Evolutionary conservation across 768 basidiomycete species (phyloP).

Genomic region (Lentinus brumalis): DNA sequence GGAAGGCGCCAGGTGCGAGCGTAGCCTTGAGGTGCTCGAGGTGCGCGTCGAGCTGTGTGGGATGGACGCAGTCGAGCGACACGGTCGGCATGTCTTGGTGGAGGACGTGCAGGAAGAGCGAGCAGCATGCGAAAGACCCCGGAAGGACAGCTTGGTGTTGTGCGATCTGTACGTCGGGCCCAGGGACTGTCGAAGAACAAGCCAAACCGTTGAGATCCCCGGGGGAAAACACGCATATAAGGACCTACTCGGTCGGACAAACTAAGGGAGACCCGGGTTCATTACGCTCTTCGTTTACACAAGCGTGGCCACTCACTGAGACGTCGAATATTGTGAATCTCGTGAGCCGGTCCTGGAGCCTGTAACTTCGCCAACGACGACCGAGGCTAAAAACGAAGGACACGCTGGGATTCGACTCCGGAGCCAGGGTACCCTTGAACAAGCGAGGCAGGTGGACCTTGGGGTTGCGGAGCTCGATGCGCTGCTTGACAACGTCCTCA

Average conservation of each 20-base stretch:
- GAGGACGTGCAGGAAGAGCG: slow-evolving; percentile 15
- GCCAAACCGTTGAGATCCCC: neutral
- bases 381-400: slow-evolving; percentile 10
- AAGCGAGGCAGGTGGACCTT: slow-evolving; percentile 14
- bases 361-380: slow-evolving; percentile 6
- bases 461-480: slow-evolving; percentile 13
- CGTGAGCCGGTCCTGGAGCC: too few relatives aligned
- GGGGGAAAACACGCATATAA: neutral
- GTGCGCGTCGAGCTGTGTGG: slow-evolving; percentile 7
- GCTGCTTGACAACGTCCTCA: slow-evolving; percentile 7
- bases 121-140: slow-evolving; percentile 3
- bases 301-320: too few relatives aligned
- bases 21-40: slow-evolving; percentile 21
- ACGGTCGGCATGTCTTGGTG: slow-evolving; percentile 7
- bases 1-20: slow-evolving; percentile 8
- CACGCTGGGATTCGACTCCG: neutral
- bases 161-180: too few relatives aligned
- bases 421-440: neutral
- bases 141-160: too few relatives aligned
- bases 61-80: slow-evolving; percentile 20
- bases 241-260: neutral
- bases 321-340: too few relatives aligned
- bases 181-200: too few relatives aligned
- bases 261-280: too few relatives aligned
- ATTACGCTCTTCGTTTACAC: too few relatives aligned